Evolutionary conservation across 176 grass and related monocot genomes (phyloP), one percentile per base, ranked within the genome.

Genomic region (Zea mays): DNA sequence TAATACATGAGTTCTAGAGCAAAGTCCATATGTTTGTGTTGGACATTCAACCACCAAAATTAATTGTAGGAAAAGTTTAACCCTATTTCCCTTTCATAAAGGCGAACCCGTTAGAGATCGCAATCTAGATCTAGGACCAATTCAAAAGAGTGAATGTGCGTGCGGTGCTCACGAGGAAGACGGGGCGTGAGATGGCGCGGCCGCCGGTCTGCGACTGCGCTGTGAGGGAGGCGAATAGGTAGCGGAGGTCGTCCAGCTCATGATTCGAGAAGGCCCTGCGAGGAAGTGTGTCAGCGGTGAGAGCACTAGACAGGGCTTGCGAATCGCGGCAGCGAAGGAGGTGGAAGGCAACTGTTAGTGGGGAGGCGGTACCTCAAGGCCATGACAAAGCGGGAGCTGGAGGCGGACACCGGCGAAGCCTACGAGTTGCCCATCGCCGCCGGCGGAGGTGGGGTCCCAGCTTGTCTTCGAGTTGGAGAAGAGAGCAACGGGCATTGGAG

Each of bases 221-320:
- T 0, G 91, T 74, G 35, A 97, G 87, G 11, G 95, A 94, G 77
- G 55, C 33, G 70, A 98, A 94, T 10, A 88, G 74, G 38, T 65
- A 82, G 62, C 85, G 84, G 68, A 94, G 85, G 74, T 67, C 80
- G 65, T 92, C 91, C 69, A 98, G 63, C 79, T 92, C 91, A 84
- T 98, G 91, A 58, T 88, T 86, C 17, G 95, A 81, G 76, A 98
- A 98, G 60, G 95, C 86, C 89, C 95, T 98, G 19, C 41, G 14
- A 7, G 4, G 10, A 70, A 48, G 37, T 13, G 62, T 11, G 58
- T 21, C 62, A 67, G 47, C 20, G 4, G 62, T 72, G 81, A 79
- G 74, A 72, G 67, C 59, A 51, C 42, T 19, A 1, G 21, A 3
- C 39, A 51, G 70, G 20, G 45, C 35, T 42, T 20, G 37, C 60